A percentile compares a stretch with the other conserved stretches of the same genome.
phyloP scores from a whole-genome alignment of 2,329 filamentous ascomycete species.

The Elsinoe necatrix region DNA sequence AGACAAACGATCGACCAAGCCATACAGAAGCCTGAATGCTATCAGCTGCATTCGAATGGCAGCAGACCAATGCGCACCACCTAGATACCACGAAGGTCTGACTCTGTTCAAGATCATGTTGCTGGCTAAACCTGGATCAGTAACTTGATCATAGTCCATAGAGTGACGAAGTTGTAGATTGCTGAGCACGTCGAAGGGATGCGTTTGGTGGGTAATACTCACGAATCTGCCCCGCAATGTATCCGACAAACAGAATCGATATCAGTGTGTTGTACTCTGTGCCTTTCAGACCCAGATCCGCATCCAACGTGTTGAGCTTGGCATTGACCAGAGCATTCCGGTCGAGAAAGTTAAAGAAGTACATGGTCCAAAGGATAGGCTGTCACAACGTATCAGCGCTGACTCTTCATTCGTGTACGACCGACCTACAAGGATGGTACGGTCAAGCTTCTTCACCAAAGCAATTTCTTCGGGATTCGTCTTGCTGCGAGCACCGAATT shows the following conservation, averaged over 20 bases:
- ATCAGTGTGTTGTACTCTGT: constrained; percentile 51
- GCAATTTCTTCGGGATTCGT: constrained; percentile 26
- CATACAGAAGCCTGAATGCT: constrained; percentile 5
- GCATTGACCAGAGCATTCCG: constrained; percentile 8
- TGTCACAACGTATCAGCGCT: neutral
- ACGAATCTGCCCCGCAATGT: constrained; percentile 32
- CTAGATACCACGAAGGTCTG: constrained; percentile 24
- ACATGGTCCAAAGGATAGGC: constrained; percentile 13
- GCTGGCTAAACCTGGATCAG: neutral
- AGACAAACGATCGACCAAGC: constrained; percentile 12
- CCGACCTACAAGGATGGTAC: neutral
- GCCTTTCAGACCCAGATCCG: constrained; percentile 46
- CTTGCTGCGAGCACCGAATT: constrained; percentile 27
- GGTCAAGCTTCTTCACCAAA: constrained; percentile 27
- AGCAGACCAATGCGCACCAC: constrained; percentile 23
- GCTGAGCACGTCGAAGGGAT: neutral
- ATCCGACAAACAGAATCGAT: constrained; percentile 50
- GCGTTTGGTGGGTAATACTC: neutral
- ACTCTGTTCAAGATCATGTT: constrained; percentile 21
- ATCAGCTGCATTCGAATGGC: neutral
- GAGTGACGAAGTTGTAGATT: neutral
- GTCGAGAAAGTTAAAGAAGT: constrained; percentile 13
- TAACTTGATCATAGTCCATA: neutral
- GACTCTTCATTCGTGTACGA: too few species aligned
- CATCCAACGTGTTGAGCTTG: constrained; percentile 33